A percentile compares a stretch with the other conserved stretches of the same genome.
phyloP scores from a whole-genome alignment of 441 rosid species.

The Gossypium armourianum region DNA sequence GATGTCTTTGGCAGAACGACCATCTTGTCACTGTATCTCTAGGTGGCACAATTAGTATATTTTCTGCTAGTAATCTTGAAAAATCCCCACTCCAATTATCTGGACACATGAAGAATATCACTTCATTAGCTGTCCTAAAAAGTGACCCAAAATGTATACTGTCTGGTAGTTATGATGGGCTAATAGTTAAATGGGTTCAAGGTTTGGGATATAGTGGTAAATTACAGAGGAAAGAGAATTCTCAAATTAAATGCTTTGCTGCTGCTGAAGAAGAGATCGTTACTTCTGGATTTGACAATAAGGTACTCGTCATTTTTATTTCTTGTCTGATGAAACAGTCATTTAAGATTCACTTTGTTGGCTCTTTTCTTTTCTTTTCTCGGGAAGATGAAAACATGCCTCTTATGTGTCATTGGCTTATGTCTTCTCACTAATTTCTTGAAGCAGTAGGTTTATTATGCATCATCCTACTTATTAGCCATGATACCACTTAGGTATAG shows the following conservation, averaged over 20 bases:
- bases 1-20: constrained; percentile 85
- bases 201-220: constrained; percentile 69
- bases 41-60: constrained; percentile 70
- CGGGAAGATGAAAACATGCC: neutral
- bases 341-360: neutral
- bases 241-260: constrained; percentile 78
- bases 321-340: neutral
- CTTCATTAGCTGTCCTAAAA: constrained; percentile 59
- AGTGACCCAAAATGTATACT: constrained; percentile 47
- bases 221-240: constrained; percentile 55
- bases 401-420: neutral
- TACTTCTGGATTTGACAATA: constrained; percentile 81
- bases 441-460: neutral
- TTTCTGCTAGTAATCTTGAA: constrained; percentile 62
- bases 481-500: neutral
- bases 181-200: constrained; percentile 75
- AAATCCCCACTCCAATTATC: constrained; percentile 57
- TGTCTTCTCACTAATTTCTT: neutral
- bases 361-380: neutral
- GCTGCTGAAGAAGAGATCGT: constrained; percentile 70
- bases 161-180: constrained; percentile 81
- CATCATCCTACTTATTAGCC: neutral
- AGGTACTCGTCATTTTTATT: constrained; percentile 29
- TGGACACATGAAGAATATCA: constrained; percentile 76
- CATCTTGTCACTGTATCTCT: constrained; percentile 80